phyloP scores from a whole-genome alignment of 78 protist species.

The Pigoraptor vietnamica region DNA sequence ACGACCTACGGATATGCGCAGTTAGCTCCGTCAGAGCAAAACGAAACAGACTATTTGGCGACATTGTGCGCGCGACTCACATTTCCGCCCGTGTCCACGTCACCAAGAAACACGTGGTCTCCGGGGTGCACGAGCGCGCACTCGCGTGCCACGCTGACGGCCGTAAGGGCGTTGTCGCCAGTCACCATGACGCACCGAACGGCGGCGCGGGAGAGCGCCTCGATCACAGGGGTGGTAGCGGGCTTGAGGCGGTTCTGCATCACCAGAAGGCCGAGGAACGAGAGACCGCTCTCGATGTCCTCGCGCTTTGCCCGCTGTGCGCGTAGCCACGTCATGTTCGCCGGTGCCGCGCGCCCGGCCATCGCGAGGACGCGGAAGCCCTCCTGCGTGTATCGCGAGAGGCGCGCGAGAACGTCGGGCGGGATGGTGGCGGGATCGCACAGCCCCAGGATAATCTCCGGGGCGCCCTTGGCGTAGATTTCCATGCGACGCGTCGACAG shows the following conservation, averaged over 20 bases:
- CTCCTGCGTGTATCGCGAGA: constrained; percentile 41
- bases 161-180: constrained; percentile 86
- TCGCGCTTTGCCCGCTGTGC: constrained; percentile 5
- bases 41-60: too few relatives aligned
- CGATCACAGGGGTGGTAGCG: constrained; percentile 48
- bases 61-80: background rate
- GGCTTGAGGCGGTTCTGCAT: constrained; percentile 64
- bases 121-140: constrained; percentile 47
- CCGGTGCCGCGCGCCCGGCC: constrained; percentile 33
- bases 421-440: constrained; percentile 52
- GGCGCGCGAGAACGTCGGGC: constrained; percentile 25
- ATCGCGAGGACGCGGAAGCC: constrained; percentile 83
- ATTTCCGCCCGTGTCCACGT: background rate
- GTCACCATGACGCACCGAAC: constrained; percentile 68
- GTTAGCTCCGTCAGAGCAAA: too few relatives aligned
- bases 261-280: constrained; percentile 50
- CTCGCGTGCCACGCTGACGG: constrained; percentile 66
- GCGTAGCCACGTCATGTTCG: background rate
- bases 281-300: constrained; percentile 49
- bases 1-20: background rate
- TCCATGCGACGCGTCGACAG: background rate
- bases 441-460: constrained; percentile 64
- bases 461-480: constrained; percentile 75
- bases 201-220: constrained; percentile 39
- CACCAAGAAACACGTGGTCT: background rate